Percentiles rank a stretch among this genome's conserved stretches.
These are phyloP conservation scores for Trichoderma sp. DNA, from an alignment of 2,329 filamentous ascomycete genomes.

Conservation along the genomic window DNA sequence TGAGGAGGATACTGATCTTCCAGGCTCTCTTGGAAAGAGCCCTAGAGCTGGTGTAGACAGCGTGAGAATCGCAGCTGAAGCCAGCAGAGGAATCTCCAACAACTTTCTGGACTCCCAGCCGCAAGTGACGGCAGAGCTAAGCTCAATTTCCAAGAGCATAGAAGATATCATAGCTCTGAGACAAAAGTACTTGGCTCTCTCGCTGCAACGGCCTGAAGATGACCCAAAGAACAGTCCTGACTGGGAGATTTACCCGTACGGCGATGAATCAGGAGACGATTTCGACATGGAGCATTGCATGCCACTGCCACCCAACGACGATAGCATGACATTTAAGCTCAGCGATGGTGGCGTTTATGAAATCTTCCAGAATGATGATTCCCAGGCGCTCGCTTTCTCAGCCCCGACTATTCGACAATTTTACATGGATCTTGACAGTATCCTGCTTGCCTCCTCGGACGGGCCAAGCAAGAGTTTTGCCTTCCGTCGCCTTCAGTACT, in stretches of 20 bases:
- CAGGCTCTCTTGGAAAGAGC: not conserved
- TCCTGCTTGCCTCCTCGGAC: constrained; percentile 88
- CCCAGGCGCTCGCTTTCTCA: constrained; percentile 69
- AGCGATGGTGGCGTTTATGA: constrained; percentile 90
- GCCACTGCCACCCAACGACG: constrained; percentile 69
- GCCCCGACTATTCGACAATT: constrained; percentile 95
- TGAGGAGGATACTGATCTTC: not conserved
- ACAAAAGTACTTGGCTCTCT: not conserved
- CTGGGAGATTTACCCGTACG: constrained; percentile 11
- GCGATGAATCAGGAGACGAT: constrained; percentile 58
- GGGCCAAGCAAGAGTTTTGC: constrained; percentile 97
- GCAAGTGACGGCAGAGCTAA: constrained; percentile 17
- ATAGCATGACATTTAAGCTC: constrained; percentile 70
- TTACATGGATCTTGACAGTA: constrained; percentile 88
- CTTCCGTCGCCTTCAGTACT: constrained; percentile 88
- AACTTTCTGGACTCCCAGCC: constrained; percentile 18
- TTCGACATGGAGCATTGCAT: constrained; percentile 79
- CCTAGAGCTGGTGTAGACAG: not conserved
- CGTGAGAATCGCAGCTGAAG: constrained; percentile 8
- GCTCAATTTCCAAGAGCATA: constrained; percentile 18
- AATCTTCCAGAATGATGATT: constrained; percentile 72
- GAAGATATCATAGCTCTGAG: constrained; percentile 9
- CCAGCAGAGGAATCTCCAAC: constrained; percentile 4
- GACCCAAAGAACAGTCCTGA: constrained; percentile 4
- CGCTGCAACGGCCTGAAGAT: constrained; percentile 3